Conservation (phyloP, 129 eudicot species). For the Centaurea solstitialis region DNA sequence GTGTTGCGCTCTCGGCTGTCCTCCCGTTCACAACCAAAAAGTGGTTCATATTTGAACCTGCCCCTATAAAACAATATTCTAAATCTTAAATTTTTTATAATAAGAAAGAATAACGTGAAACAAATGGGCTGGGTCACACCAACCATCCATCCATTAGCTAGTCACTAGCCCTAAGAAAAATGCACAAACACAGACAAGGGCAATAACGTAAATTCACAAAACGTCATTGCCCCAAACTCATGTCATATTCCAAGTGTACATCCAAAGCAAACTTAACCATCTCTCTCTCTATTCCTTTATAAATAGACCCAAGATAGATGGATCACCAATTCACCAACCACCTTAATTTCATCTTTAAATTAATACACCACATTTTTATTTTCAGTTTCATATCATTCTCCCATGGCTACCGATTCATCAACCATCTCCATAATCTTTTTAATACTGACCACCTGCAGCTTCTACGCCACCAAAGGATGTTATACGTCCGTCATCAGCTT, state of each 20-base stretch:
- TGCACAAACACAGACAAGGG: background rate
- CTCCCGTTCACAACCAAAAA: too few relatives aligned
- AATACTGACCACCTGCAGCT: background rate
- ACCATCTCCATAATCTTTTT: constrained; percentile 8
- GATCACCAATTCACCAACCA: background rate
- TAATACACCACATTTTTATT: background rate
- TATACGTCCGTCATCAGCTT: constrained; percentile 67
- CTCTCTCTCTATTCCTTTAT: background rate
- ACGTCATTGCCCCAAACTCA: background rate
- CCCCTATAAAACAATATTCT: too few relatives aligned
- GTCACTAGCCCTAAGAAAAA: background rate
- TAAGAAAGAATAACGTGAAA: background rate
- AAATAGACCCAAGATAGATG: background rate
- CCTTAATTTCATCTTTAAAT: background rate
- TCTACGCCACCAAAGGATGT: constrained; percentile 24
- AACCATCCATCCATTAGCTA: background rate
- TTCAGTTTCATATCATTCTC: background rate
- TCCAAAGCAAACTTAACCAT: background rate
- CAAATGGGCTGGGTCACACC: constrained; percentile 29
- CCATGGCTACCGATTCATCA: constrained; percentile 28
- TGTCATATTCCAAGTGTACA: background rate
- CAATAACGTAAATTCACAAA: background rate
- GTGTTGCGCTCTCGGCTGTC: too few relatives aligned
- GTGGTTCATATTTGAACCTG: too few relatives aligned
- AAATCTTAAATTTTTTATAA: too few relatives aligned